Evolutionary conservation across 805 yeast species (phyloP).

Genomic region (Geotrichum ghanense): DNA sequence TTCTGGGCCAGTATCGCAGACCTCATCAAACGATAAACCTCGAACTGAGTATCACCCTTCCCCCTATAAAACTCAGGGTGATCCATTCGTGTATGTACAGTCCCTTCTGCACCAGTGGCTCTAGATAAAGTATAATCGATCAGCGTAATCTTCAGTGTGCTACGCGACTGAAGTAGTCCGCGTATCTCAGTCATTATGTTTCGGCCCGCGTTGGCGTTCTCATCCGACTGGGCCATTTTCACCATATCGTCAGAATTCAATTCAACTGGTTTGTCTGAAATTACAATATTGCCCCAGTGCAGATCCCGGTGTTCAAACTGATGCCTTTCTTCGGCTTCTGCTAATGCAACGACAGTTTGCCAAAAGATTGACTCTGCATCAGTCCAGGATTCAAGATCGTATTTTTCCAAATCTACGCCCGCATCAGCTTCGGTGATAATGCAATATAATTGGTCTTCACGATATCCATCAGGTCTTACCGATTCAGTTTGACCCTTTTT

Average conservation of each 20-base stretch:
- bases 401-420: conserved; percentile 35
- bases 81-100: conserved; percentile 46
- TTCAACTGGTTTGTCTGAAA: conserved; percentile 15
- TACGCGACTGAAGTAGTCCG: neutral
- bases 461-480: conserved; percentile 29
- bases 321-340: conserved; percentile 38
- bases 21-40: conserved; percentile 49
- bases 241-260: conserved; percentile 8
- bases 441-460: conserved; percentile 26
- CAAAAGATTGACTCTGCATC: conserved; percentile 39
- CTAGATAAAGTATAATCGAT: conserved; percentile 51
- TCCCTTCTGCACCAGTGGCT: conserved; percentile 22
- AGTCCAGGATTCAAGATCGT: conserved; percentile 26
- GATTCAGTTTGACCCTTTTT: conserved; percentile 14
- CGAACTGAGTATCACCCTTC: conserved; percentile 49
- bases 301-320: conserved; percentile 64
- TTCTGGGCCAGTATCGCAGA: neutral
- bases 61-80: conserved; percentile 53
- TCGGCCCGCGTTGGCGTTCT: neutral
- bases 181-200: conserved; percentile 1
- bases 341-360: conserved; percentile 38
- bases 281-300: conserved; percentile 52
- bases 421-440: conserved; percentile 25
- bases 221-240: neutral
- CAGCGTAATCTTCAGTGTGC: conserved; percentile 32